These are phyloP conservation scores for Cutaneotrichosporon sp. DNA, from an alignment of 1,284 basidiomycete species.

Conservation along the genomic window DNA sequence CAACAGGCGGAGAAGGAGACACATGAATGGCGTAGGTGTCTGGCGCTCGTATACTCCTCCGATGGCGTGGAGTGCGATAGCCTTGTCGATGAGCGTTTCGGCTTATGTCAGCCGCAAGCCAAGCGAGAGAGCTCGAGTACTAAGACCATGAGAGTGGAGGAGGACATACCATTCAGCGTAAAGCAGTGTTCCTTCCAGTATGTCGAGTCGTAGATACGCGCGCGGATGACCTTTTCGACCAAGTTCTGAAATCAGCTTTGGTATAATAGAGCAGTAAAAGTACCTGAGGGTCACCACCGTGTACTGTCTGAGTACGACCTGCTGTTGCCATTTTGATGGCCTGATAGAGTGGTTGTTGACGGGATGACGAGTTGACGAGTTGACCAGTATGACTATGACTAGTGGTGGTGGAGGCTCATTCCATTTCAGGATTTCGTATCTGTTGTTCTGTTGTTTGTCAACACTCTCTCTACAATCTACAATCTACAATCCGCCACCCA, in stretches of 20 bases:
- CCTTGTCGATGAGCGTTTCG: slow-evolving; percentile 88
- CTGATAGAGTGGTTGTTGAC: neutral
- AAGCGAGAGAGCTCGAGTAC: neutral
- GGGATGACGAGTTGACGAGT: no score
- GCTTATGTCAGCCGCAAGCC: slow-evolving; percentile 56
- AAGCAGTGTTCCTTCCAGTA: slow-evolving; percentile 99
- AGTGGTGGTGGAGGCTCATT: slow-evolving; percentile 2
- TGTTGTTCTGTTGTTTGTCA: neutral
- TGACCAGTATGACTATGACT: neutral
- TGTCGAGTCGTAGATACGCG: slow-evolving; percentile 89
- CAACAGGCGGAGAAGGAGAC: slow-evolving; percentile 85
- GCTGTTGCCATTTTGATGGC: slow-evolving; percentile 17
- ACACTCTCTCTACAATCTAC: no score
- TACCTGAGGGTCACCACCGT: slow-evolving; percentile 92
- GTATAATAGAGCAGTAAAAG: slow-evolving; percentile 11
- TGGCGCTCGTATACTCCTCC: slow-evolving; percentile 91
- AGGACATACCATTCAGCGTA: slow-evolving; percentile 71
- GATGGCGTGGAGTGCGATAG: slow-evolving; percentile 75
- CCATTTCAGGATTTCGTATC: neutral
- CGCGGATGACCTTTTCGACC: slow-evolving; percentile 94
- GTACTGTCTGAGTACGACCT: slow-evolving; percentile 59
- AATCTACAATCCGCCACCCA: neutral
- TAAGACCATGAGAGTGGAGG: no score
- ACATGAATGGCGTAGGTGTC: slow-evolving; percentile 86
- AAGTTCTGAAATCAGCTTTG: slow-evolving; percentile 64